Conservation (phyloP, 352 stramenopile species). For the Phytophthora aleatoria region DNA sequence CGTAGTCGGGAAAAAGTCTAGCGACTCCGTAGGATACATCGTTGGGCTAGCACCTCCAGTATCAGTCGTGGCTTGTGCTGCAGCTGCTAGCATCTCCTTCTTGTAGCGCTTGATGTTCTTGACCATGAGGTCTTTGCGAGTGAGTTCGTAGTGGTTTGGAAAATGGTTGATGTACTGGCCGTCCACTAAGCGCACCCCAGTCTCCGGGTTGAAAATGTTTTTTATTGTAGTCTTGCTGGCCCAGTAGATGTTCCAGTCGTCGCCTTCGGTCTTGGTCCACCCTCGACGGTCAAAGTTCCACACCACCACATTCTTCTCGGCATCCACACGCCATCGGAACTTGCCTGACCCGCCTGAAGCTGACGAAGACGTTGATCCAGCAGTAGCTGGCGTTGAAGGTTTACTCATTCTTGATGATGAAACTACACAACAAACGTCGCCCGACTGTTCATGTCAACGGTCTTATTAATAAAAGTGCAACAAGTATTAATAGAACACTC, state of each 20-base stretch:
- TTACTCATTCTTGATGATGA: neutral
- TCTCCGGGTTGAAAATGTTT: conserved; percentile 90
- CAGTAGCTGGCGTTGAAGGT: conserved; percentile 10
- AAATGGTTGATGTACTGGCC: conserved; percentile 87
- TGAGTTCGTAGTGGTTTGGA: conserved; percentile 93
- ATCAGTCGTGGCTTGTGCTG: neutral
- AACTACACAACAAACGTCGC: neutral
- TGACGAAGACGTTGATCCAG: conserved; percentile 9
- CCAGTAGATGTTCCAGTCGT: conserved; percentile 96
- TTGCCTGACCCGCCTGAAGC: conserved; percentile 19
- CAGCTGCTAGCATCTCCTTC: conserved; percentile 52
- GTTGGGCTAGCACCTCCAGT: neutral
- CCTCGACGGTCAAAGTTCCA: conserved; percentile 87
- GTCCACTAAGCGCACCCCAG: conserved; percentile 57
- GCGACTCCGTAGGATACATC: conserved; percentile 21
- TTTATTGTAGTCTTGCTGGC: conserved; percentile 90
- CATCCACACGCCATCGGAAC: conserved; percentile 72
- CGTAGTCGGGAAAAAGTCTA: conserved; percentile 90
- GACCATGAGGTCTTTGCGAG: conserved; percentile 93
- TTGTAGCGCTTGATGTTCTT: conserved; percentile 95
- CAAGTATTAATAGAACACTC: neutral
- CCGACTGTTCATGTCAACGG: conserved; percentile 9
- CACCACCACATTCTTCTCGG: conserved; percentile 82
- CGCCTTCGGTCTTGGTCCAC: conserved; percentile 80
- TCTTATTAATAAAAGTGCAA: neutral